Conservation (phyloP, 1,139 yeast species). For the Magnusiomyces paraingens region DNA sequence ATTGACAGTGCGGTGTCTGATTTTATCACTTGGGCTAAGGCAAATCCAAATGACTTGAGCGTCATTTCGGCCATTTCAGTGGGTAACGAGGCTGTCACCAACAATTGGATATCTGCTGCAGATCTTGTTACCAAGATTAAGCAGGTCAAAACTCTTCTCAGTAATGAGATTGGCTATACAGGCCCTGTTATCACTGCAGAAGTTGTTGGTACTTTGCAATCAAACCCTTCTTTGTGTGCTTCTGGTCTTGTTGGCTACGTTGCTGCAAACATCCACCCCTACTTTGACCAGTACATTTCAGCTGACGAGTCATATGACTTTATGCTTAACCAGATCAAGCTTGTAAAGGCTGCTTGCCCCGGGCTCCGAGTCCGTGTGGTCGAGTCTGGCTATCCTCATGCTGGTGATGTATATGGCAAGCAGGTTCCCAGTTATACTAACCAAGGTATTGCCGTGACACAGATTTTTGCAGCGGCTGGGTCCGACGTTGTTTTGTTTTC, state of each 20-base stretch:
- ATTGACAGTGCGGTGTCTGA: constrained; percentile 54
- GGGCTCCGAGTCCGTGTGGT: constrained; percentile 45
- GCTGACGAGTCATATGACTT: constrained; percentile 72
- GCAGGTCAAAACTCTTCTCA: constrained; percentile 51
- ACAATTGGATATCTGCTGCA: constrained; percentile 50
- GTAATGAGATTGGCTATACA: constrained; percentile 58
- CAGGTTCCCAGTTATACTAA: constrained; percentile 66
- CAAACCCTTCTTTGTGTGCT: constrained; percentile 57
- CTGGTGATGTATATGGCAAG: constrained; percentile 62
- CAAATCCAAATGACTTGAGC: constrained; percentile 50
- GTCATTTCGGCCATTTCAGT: constrained; percentile 67
- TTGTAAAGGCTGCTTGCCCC: constrained; percentile 42
- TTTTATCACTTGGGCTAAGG: constrained; percentile 42
- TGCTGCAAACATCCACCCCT: constrained; percentile 82
- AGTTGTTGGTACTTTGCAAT: constrained; percentile 69
- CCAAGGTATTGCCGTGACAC: constrained; percentile 61
- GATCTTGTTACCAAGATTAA: constrained; percentile 58
- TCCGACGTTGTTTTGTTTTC: constrained; percentile 62
- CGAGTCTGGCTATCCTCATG: constrained; percentile 87
- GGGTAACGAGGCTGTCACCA: constrained; percentile 80
- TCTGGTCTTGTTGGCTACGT: constrained; percentile 63
- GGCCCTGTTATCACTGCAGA: constrained; percentile 80
- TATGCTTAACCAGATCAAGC: constrained; percentile 51
- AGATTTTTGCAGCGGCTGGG: constrained; percentile 48
- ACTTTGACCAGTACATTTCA: constrained; percentile 55